These are phyloP conservation scores for Aurifilum marmelostoma DNA, from an alignment of 2,329 filamentous ascomycete species.

Conservation along the genomic window DNA sequence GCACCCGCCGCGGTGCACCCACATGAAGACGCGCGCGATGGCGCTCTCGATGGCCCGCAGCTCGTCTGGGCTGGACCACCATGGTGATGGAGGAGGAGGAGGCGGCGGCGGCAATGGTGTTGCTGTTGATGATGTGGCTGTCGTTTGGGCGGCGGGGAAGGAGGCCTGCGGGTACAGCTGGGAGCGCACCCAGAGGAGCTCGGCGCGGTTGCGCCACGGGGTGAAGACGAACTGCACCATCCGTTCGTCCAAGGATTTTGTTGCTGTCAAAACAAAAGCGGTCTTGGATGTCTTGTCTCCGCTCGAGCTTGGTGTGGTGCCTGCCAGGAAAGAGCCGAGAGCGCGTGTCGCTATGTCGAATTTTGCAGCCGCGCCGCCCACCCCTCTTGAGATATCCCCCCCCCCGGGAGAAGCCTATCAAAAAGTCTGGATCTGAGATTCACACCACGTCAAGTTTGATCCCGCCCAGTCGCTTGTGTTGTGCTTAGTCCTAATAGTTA, in stretches of 20 bases:
- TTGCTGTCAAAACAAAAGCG: too few relatives aligned
- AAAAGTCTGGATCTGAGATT: neutral
- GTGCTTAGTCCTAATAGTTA: neutral
- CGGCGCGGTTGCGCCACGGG: conserved; percentile 68
- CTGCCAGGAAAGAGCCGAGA: too few relatives aligned
- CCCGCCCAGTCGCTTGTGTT: neutral
- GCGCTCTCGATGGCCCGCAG: conserved; percentile 42
- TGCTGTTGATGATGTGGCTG: neutral
- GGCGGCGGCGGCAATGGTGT: conserved; percentile 25
- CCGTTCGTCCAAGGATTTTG: too few relatives aligned
- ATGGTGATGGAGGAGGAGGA: conserved; percentile 6
- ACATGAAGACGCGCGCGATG: conserved; percentile 64
- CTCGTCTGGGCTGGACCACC: conserved; percentile 17
- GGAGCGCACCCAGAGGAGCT: conserved; percentile 67
- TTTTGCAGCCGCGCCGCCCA: too few relatives aligned
- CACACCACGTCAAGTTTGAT: neutral
- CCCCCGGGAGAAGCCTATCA: too few relatives aligned
- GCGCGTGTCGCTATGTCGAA: too few relatives aligned
- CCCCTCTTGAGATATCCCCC: too few relatives aligned
- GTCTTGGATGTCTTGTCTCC: too few relatives aligned
- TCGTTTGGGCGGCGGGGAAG: neutral
- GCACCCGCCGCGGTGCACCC: conserved; percentile 74
- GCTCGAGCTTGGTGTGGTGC: too few relatives aligned
- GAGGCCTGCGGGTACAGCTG: conserved; percentile 61
- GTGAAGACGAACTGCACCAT: conserved; percentile 76